Evolutionary conservation across 192 early-diverging fungal species (phyloP).

Genomic region (Gaertneriomyces semiglobifer): DNA sequence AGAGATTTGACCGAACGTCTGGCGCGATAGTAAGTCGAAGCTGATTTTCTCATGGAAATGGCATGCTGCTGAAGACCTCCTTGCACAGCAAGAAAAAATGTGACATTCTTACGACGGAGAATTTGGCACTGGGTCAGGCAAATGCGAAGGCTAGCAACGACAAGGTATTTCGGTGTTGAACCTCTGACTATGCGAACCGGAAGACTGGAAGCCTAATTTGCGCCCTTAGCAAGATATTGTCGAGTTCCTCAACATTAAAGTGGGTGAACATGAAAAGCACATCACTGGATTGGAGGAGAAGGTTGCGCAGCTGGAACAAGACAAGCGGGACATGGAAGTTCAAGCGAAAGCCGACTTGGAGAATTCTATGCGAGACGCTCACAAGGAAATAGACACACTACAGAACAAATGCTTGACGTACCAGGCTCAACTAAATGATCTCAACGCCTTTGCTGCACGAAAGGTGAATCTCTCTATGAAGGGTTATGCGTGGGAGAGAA

Average conservation of each 20-base stretch:
- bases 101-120: slow-evolving; percentile 46
- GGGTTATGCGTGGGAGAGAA: background rate
- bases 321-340: slow-evolving; percentile 42
- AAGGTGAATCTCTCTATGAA: slow-evolving; percentile 28
- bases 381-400: slow-evolving; percentile 42
- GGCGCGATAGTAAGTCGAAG: slow-evolving; percentile 36
- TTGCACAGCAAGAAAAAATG: slow-evolving; percentile 49
- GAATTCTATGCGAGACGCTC: slow-evolving; percentile 13
- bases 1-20: slow-evolving; percentile 53
- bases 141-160: slow-evolving; percentile 54
- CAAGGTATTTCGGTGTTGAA: slow-evolving; percentile 36
- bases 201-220: background rate
- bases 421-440: slow-evolving; percentile 49
- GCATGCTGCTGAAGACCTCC: background rate
- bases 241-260: slow-evolving; percentile 65
- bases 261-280: slow-evolving; percentile 56
- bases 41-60: slow-evolving; percentile 2
- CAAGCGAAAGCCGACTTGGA: slow-evolving; percentile 37
- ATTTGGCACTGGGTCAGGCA: slow-evolving; percentile 44
- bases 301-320: slow-evolving; percentile 43
- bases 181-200: slow-evolving; percentile 8
- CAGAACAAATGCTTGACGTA: slow-evolving; percentile 35
- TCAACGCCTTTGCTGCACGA: slow-evolving; percentile 43
- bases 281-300: slow-evolving; percentile 43
- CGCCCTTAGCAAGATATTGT: slow-evolving; percentile 57